These are phyloP conservation scores for Cercospora citrullina DNA, from an alignment of 2,329 filamentous ascomycete genomes.

Conservation along the genomic window DNA sequence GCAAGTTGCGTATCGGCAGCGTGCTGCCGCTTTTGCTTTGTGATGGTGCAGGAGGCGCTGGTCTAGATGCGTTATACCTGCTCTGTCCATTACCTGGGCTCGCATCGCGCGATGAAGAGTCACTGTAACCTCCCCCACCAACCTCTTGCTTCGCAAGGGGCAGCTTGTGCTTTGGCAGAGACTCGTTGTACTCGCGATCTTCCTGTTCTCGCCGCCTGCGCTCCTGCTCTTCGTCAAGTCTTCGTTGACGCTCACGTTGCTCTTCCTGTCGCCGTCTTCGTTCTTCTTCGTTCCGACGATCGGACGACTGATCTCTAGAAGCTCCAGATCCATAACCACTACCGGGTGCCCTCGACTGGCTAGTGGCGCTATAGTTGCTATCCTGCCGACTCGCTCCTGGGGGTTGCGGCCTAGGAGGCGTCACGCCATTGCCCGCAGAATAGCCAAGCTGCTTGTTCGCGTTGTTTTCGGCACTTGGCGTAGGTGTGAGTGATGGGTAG, in stretches of 20 bases:
- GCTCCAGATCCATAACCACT: constrained; percentile 24
- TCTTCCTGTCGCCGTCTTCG: constrained; percentile 44
- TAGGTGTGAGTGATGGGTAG: constrained; percentile 68
- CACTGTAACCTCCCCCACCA: constrained; percentile 64
- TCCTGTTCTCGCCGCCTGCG: constrained; percentile 67
- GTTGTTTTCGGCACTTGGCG: constrained; percentile 56
- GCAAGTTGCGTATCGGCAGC: constrained; percentile 50
- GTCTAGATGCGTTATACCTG: constrained; percentile 82
- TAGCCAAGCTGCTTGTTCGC: constrained; percentile 54
- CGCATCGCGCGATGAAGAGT: constrained; percentile 42
- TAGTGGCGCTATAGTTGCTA: constrained; percentile 44
- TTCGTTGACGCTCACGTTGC: constrained; percentile 38
- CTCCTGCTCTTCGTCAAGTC: constrained; percentile 49
- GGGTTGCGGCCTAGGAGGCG: constrained; percentile 50
- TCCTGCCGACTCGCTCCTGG: constrained; percentile 49
- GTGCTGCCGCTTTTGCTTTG: constrained; percentile 31
- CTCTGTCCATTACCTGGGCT: constrained; percentile 52
- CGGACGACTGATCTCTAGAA: constrained; percentile 30
- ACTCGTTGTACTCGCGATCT: constrained; percentile 74
- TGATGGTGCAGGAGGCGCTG: constrained; percentile 61
- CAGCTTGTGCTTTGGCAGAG: constrained; percentile 75
- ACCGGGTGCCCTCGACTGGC: constrained; percentile 24
- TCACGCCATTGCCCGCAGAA: constrained; percentile 48
- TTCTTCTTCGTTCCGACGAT: constrained; percentile 44
- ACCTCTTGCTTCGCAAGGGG: constrained; percentile 89